Evolutionary conservation across 176 grass and related monocot species (phyloP), one percentile per base, ranked within the genome.

Genomic region (Oryza brachyantha): DNA sequence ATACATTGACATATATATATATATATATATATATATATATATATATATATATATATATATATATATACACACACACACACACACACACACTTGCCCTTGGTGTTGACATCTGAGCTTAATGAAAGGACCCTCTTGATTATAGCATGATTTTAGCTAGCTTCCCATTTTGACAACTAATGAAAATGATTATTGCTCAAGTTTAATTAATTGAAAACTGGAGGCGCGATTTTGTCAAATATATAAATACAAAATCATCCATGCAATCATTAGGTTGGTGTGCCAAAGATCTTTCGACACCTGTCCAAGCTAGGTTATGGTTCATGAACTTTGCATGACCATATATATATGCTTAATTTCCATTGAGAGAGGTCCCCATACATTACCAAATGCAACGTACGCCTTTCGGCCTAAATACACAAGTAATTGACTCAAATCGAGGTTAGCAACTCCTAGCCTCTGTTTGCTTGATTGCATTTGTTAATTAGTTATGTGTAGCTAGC

Each of bases 251-350:
- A 79, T 13, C 45, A 79, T 66, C 45, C 25, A 39, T 10, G 60
- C 45, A 66, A 85, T 73, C 76, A 80, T 76, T 71, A 84, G 76
- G 81, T 16, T 41, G 27, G 57, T 81, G 81, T 38, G 70, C 42
- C 3, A 5, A 80, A 55, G 55, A 81, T 76, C 22, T 70, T 48
- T 64, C 10, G 3, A 84, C 86, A 81, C 76, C 42, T 84, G 55
- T 29, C 71, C 71, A 13, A 29, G 2, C 3, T 74, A 67, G 7
- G 2, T 66, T 71, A 72, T 2, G 34, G 37, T 88, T 43, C 69
- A 70, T 40, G 71, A 76, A 76, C 43, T 62, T 19, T 19, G 24
- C 27, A 42, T 39, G 16, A 13, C 7, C 34, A 75, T 48, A 48
- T 48, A 48, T 32, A 32, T 32, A 32, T 79, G 70, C 21, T 79